A percentile compares a stretch with the other conserved stretches of the same genome.
These are phyloP conservation scores for Coemansia sp. DNA, from an alignment of 192 early-diverging fungal genomes.

Conservation along the genomic window DNA sequence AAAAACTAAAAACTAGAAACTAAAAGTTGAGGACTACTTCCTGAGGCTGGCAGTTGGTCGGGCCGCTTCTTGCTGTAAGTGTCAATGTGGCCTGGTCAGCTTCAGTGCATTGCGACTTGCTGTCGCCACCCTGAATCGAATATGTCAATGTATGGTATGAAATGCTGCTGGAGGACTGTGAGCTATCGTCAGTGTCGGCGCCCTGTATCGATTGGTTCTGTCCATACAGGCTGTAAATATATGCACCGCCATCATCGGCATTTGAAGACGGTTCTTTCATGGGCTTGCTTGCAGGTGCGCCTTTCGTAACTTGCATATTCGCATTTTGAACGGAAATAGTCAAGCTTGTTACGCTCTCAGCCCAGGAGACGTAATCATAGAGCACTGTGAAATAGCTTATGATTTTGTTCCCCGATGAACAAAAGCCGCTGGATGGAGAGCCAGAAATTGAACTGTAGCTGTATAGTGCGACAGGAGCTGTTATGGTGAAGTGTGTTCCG, in stretches of 20 bases:
- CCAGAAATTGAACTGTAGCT: constrained; percentile 23
- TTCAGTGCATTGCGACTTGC: background rate
- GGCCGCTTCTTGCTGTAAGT: background rate
- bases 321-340: background rate
- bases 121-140: too few relatives aligned
- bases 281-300: background rate
- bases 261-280: background rate
- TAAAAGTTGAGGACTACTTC: background rate
- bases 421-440: constrained; percentile 1
- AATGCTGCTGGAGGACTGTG: too few relatives aligned
- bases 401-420: background rate
- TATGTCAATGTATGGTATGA: too few relatives aligned
- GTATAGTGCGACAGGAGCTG: constrained; percentile 9
- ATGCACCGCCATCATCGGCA: background rate
- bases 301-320: background rate
- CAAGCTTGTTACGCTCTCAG: background rate
- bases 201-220: background rate
- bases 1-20: background rate
- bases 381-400: constrained; percentile 32
- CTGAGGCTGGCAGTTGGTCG: background rate
- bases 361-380: constrained; percentile 26
- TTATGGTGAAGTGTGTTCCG: background rate
- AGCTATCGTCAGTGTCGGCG: too few relatives aligned
- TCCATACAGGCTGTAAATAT: background rate
- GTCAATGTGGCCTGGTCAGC: background rate